Conservation (phyloP, 352 stramenopile genomes). For the Pythium vanterpoolii region DNA sequence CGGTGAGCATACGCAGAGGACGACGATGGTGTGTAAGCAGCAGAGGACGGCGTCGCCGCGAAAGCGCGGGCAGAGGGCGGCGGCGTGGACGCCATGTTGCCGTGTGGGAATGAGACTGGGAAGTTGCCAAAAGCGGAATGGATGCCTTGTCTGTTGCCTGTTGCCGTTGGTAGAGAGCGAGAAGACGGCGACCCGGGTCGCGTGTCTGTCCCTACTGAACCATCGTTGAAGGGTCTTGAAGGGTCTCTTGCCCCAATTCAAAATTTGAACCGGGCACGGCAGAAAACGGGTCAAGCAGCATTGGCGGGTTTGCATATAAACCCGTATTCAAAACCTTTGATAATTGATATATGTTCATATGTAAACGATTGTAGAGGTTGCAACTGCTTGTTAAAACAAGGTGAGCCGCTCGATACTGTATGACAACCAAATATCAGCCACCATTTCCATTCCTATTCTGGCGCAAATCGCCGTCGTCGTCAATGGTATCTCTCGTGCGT, state of each 20-base stretch:
- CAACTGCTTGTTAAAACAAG: slow-evolving; percentile 19
- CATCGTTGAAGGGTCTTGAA: too few species aligned
- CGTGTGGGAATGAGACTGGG: neutral
- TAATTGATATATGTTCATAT: slow-evolving; percentile 4
- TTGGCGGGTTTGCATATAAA: neutral
- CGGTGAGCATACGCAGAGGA: neutral
- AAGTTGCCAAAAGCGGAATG: too few species aligned
- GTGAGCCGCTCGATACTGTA: neutral
- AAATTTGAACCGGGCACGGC: slow-evolving; percentile 19
- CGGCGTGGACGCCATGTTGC: slow-evolving; percentile 8
- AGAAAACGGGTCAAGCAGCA: slow-evolving; percentile 10
- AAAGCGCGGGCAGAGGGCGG: neutral
- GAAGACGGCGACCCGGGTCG: neutral
- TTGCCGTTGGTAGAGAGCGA: neutral
- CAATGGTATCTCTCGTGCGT: neutral
- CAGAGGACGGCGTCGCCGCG: neutral
- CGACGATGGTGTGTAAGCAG: too few species aligned
- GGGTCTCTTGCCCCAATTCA: slow-evolving; percentile 12
- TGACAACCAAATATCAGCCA: slow-evolving; percentile 13
- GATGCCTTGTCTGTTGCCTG: neutral
- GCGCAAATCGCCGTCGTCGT: neutral
- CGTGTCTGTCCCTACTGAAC: too few species aligned
- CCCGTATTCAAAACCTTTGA: neutral
- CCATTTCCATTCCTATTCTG: slow-evolving; percentile 1
- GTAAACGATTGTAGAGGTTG: neutral